Conservation (phyloP, 371 early-diverging fungal species). For the Mortierella sp. region DNA sequence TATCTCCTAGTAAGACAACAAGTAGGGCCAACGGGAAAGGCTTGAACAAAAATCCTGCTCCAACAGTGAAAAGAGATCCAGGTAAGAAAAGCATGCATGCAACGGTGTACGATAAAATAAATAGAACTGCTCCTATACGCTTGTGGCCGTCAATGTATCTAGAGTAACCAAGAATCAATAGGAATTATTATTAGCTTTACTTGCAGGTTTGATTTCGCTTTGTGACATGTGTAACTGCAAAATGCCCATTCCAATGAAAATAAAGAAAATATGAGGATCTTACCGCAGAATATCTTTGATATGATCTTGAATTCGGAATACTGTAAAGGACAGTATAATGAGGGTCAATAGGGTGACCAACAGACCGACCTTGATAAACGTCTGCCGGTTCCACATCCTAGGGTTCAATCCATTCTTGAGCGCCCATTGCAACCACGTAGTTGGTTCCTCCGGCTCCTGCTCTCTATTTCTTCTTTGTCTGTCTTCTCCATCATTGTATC, state of each 20-base stretch:
- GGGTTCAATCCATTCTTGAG: slow-evolving; percentile 39
- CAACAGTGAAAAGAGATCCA: slow-evolving; percentile 58
- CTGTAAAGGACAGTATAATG: slow-evolving; percentile 41
- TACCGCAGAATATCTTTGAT: slow-evolving; percentile 55
- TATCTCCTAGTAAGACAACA: slow-evolving; percentile 50
- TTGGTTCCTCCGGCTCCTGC: slow-evolving; percentile 6
- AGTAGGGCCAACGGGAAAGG: slow-evolving; percentile 54
- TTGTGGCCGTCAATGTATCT: slow-evolving; percentile 53
- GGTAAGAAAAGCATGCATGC: slow-evolving; percentile 58
- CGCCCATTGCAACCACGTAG: slow-evolving; percentile 37
- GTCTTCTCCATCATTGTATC: slow-evolving; percentile 8
- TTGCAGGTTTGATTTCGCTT: slow-evolving; percentile 35
- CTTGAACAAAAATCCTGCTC: slow-evolving; percentile 58
- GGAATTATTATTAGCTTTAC: slow-evolving; percentile 15
- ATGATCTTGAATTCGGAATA: slow-evolving; percentile 55
- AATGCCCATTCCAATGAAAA: slow-evolving; percentile 44
- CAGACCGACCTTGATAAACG: slow-evolving; percentile 27
- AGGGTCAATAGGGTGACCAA: slow-evolving; percentile 21
- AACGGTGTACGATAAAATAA: slow-evolving; percentile 44
- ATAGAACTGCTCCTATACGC: slow-evolving; percentile 52
- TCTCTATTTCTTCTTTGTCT: background rate
- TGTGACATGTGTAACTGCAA: slow-evolving; percentile 25
- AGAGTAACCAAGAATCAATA: background rate
- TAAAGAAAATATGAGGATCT: background rate
- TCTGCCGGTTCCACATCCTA: slow-evolving; percentile 36